These are phyloP conservation scores for Craterostigma plantagineum DNA, from an alignment of 257 asterid species.

Conservation along the genomic window DNA sequence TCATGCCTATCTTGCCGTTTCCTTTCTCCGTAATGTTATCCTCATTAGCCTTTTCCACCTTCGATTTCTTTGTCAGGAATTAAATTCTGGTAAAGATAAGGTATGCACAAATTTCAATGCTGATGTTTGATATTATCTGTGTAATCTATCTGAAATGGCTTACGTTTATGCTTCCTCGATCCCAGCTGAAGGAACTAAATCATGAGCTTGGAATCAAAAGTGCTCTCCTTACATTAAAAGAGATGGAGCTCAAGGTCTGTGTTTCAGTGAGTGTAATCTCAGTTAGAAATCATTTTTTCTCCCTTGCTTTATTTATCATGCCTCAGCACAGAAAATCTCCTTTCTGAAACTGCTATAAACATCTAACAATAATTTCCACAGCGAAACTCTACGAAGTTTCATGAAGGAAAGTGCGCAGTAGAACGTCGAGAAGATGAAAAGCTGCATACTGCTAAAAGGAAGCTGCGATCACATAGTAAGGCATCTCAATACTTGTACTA, in stretches of 20 bases:
- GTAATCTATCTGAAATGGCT: slow-evolving; percentile 2
- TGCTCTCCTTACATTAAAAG: slow-evolving; percentile 31
- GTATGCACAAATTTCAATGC: slow-evolving; percentile 14
- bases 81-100: slow-evolving; percentile 52
- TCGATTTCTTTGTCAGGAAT: slow-evolving; percentile 42
- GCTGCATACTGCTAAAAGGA: slow-evolving; percentile 17
- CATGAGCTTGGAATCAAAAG: slow-evolving; percentile 56
- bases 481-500: slow-evolving; percentile 9
- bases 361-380: slow-evolving; percentile 1
- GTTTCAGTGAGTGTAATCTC: background rate
- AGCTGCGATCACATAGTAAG: slow-evolving; percentile 24
- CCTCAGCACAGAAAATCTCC: no score
- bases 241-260: slow-evolving; percentile 31
- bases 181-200: slow-evolving; percentile 26
- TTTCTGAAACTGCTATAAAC: background rate
- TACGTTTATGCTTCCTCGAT: slow-evolving; percentile 8
- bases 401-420: slow-evolving; percentile 10
- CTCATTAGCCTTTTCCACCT: slow-evolving; percentile 7
- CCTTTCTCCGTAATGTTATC: slow-evolving; percentile 2
- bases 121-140: background rate
- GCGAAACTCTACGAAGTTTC: slow-evolving; percentile 15
- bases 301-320: no score
- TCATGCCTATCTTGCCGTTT: background rate
- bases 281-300: no score
- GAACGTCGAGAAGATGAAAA: slow-evolving; percentile 13